Base-by-base conservation (phyloP, 2,329 filamentous ascomycete species). In the Aureobasidium sp. region DNA sequence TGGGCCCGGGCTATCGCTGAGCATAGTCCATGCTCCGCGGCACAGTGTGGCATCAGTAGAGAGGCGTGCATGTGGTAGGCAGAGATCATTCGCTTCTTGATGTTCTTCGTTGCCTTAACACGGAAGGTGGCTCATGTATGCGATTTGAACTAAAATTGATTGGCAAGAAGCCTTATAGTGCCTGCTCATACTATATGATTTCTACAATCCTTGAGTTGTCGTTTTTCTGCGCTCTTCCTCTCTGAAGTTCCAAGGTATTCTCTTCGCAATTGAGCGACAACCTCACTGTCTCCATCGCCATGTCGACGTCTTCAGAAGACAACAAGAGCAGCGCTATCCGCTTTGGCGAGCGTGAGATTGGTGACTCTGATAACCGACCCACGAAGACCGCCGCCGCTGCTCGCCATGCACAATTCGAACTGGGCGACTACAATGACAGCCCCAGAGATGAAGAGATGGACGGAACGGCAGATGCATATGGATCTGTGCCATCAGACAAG, bases 401-500 rank as follows among this genome's bases (percentile, higher is more conserved):
- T 25, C 39, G 53, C 11, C 45, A 63, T 34, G 55, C 42, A 37
- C 37, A 53, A 36, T 41, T 63, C 48, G 56, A 61, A 45, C 12
- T 61, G 17, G 34, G 39, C 22, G 58, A 61, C 0, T 53, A 45
- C 47, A 61, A 53, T 53, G 48, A 53, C n/a, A 27, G 27, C 3
- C 12, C 45, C 2, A 51, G 57, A 42, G 57, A 51, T 51, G 57
- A 58, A 48, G 55, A 44, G 25, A 58, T 56, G 27, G 60, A 63
- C 25, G 53, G 52, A 22, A 41, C 56, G 9, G 9, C 57, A 29
- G 57, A 64, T 17, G 31, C 3, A 6, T 51, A 62, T 34, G 63
- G 63, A 7, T 62, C 60, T 22, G 44, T 63, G 17, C 56, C 62
- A 22, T 25, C 52, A 31, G 77, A 79, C 65, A 70, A 74, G 44